Conservation (phyloP, 108 stramenopile species). For the Pseudonitzschia pungens region DNA sequence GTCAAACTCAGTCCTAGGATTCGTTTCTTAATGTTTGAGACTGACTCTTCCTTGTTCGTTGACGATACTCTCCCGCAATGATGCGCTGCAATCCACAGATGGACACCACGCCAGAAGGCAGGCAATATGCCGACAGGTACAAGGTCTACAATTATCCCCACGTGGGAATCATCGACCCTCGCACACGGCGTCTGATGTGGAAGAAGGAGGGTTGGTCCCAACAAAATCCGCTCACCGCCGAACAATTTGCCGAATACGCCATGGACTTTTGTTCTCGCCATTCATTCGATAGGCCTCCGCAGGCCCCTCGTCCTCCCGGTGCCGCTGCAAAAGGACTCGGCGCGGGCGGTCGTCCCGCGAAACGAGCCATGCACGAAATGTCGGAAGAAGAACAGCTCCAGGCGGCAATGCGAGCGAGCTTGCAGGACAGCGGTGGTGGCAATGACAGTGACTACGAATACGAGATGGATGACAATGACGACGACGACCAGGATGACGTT, state of each 20-base stretch:
- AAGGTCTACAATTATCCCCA: conserved; percentile 84
- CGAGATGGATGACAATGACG: conserved; percentile 15
- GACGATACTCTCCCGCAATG: background rate
- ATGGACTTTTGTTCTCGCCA: conserved; percentile 89
- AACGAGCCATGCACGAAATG: conserved; percentile 46
- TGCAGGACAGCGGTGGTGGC: conserved; percentile 40
- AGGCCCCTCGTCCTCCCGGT: conserved; percentile 42
- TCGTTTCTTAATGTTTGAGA: too few relatives aligned
- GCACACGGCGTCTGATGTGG: conserved; percentile 86
- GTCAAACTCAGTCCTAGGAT: too few relatives aligned
- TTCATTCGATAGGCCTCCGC: conserved; percentile 79
- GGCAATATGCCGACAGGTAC: conserved; percentile 80
- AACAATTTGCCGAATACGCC: conserved; percentile 76
- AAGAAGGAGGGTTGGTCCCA: conserved; percentile 89
- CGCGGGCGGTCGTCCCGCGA: conserved; percentile 15
- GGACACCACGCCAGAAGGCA: conserved; percentile 68
- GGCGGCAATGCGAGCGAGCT: conserved; percentile 84
- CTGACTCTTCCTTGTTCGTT: background rate
- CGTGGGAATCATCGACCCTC: conserved; percentile 89
- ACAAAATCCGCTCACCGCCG: conserved; percentile 77
- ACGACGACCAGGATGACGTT: conserved; percentile 38
- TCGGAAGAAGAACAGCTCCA: conserved; percentile 84
- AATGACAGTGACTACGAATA: conserved; percentile 33
- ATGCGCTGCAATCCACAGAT: conserved; percentile 27
- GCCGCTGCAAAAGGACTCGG: conserved; percentile 1